phyloP scores from a whole-genome alignment of 2,329 filamentous ascomycete species.

The Aspergillus pseudotamarii region DNA sequence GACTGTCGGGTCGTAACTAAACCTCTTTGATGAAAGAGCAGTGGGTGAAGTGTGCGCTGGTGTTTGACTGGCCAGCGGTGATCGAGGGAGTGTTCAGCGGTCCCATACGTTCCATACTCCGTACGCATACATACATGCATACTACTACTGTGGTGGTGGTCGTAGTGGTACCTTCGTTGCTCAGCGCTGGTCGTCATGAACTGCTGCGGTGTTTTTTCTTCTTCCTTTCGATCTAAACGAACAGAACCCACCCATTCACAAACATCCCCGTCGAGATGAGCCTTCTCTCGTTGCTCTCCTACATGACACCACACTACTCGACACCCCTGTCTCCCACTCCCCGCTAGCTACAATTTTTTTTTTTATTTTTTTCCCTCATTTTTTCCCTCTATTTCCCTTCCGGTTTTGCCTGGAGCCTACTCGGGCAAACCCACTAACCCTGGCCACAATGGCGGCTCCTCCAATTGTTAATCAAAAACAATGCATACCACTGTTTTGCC shows the following conservation, averaged over 20 bases:
- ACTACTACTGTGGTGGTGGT: neutral
- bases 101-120: constrained; percentile 1
- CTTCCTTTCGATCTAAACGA: neutral
- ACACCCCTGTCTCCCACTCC: constrained; percentile 2
- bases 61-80: constrained; percentile 18
- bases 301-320: neutral
- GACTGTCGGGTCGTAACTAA: constrained; percentile 36
- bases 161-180: neutral
- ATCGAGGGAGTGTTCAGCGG: constrained; percentile 17
- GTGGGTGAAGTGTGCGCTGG: constrained; percentile 19
- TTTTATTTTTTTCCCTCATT: neutral
- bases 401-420: neutral
- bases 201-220: neutral
- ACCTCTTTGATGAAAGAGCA: constrained; percentile 22
- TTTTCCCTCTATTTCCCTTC: neutral
- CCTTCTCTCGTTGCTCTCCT: neutral
- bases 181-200: neutral
- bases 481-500: constrained; percentile 2
- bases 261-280: neutral
- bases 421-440: constrained; percentile 11
- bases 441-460: constrained; percentile 16
- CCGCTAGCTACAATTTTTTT: constrained; percentile 1
- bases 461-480: constrained; percentile 16
- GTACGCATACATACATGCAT: neutral
- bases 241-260: neutral